Conservation (phyloP, 73 alveolate species). For the Blepharisma stoltei region DNA sequence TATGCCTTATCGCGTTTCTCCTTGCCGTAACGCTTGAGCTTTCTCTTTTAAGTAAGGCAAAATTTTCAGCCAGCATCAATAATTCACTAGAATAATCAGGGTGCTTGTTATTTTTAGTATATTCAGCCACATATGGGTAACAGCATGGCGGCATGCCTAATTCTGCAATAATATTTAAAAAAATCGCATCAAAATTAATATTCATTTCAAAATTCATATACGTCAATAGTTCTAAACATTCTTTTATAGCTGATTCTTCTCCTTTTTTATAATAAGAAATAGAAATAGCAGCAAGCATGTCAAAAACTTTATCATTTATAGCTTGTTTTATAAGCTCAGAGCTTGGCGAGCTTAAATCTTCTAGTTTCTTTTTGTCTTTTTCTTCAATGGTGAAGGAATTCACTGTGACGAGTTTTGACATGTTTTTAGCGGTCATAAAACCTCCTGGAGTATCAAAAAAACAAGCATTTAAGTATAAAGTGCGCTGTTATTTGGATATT, state of each 20-base stretch:
- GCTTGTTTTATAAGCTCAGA: slow-evolving; percentile 62
- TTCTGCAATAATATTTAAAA: slow-evolving; percentile 75
- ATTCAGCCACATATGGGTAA: slow-evolving; percentile 72
- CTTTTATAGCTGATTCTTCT: slow-evolving; percentile 44
- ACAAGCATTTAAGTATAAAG: no score
- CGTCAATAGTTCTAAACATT: slow-evolving; percentile 49
- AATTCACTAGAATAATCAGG: slow-evolving; percentile 42
- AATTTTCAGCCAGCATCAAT: slow-evolving; percentile 48
- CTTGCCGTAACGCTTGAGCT: slow-evolving; percentile 61
- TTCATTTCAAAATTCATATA: slow-evolving; percentile 78
- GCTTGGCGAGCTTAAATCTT: slow-evolving; percentile 45
- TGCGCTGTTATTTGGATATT: no score
- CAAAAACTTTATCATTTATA: slow-evolving; percentile 72
- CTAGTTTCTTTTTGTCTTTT: slow-evolving; percentile 34
- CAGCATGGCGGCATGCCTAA: slow-evolving; percentile 71
- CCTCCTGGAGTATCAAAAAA: no score
- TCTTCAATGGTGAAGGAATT: slow-evolving; percentile 38
- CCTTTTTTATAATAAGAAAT: slow-evolving; percentile 57
- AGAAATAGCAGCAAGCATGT: slow-evolving; percentile 69
- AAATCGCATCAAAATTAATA: slow-evolving; percentile 56
- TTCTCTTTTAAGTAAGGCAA: slow-evolving; percentile 40
- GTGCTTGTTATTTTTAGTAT: slow-evolving; percentile 48
- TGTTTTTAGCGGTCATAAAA: no score
- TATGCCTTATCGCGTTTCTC: slow-evolving; percentile 69
- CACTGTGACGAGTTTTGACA: slow-evolving; percentile 34